Evolutionary conservation across 257 asterid genomes (phyloP), one percentile per base, ranked within the genome.

Genomic region (Thymus mandschuricus): DNA sequence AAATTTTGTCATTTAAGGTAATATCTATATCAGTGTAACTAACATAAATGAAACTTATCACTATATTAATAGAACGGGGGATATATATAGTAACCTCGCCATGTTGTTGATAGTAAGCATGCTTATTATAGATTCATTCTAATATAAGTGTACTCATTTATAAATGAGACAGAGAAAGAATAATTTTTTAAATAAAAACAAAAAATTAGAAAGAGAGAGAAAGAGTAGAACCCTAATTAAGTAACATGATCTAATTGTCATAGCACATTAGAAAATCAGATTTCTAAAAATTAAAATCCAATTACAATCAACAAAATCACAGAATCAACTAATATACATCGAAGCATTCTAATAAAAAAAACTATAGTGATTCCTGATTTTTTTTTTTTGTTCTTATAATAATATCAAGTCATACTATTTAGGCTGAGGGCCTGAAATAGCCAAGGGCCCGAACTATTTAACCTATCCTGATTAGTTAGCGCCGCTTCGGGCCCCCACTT

Each of bases 381-480:
- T 21, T 21, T 21, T 21, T 30, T 31, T 3, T 5, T 59, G 9
- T 7, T 10, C 2, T 7, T 7, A 44, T 38, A 38, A 3, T 38
- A 38, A 38, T 4, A 44, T 82, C 83, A 88, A 40, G 90, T 87
- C 78, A 86, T 84, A 21, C 21, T 21, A 38, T 87, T 86, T 33
- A 91, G 78, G 81, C 90, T 87, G 54, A 87, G 83, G 54, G 87
- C 96, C 73, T 86, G 96, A 52, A 91, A 87, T 73, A 85, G 79
- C 96, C 98, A 89, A 43, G 96, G 96, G 8, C 11, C 49, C 13
- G 96, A 86, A 75, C 85, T 75, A 40, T 55, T 84, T 66, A 82
- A 73, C 64, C 87, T 83, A 72, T 83, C 92, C 67, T 87, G 93
- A 66, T 55, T 76, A 43, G 84, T 15, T 12, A 68, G 66, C 1